Evolutionary conservation across 2,329 filamentous ascomycete genomes (phyloP).

Genomic region (Xylaria sp.): DNA sequence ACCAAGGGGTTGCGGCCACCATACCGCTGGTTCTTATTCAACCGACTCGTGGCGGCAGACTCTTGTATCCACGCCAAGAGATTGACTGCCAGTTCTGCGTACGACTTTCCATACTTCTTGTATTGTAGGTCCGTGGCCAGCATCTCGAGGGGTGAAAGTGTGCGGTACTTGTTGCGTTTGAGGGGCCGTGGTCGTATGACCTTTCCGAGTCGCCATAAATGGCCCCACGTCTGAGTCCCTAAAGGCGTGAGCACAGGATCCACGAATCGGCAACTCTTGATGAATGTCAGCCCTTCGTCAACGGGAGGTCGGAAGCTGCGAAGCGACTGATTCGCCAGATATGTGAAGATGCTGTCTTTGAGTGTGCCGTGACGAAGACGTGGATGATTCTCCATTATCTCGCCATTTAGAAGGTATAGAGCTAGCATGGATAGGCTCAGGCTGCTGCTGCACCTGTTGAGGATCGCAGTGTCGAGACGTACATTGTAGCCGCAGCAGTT

Average conservation of each 20-base stretch:
- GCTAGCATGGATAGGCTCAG: conserved; percentile 45
- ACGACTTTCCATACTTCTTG: conserved; percentile 36
- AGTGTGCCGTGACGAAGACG: conserved; percentile 36
- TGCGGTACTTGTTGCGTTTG: conserved; percentile 40
- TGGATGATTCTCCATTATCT: conserved; percentile 47
- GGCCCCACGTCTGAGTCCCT: conserved; percentile 41
- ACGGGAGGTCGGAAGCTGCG: conserved; percentile 44
- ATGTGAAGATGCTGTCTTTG: conserved; percentile 42
- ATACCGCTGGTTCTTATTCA: conserved; percentile 27
- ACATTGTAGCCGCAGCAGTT: conserved; percentile 46
- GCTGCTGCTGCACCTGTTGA: conserved; percentile 40
- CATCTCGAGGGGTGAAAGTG: conserved; percentile 37
- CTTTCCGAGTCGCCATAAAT: conserved; percentile 45
- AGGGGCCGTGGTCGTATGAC: conserved; percentile 43
- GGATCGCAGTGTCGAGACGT: conserved; percentile 42
- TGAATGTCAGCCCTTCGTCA: conserved; percentile 45
- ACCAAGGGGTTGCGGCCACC: conserved; percentile 17
- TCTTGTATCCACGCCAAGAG: conserved; percentile 35
- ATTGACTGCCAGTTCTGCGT: conserved; percentile 39
- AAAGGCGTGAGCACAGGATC: conserved; percentile 40
- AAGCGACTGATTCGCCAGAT: conserved; percentile 44
- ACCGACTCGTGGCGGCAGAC: conserved; percentile 11
- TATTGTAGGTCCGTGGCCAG: conserved; percentile 44
- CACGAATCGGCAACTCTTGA: conserved; percentile 46
- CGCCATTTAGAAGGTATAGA: conserved; percentile 47